These are phyloP conservation scores for Chaetothyriales sp. DNA, from an alignment of 2,329 filamentous ascomycete species.

Conservation along the genomic window DNA sequence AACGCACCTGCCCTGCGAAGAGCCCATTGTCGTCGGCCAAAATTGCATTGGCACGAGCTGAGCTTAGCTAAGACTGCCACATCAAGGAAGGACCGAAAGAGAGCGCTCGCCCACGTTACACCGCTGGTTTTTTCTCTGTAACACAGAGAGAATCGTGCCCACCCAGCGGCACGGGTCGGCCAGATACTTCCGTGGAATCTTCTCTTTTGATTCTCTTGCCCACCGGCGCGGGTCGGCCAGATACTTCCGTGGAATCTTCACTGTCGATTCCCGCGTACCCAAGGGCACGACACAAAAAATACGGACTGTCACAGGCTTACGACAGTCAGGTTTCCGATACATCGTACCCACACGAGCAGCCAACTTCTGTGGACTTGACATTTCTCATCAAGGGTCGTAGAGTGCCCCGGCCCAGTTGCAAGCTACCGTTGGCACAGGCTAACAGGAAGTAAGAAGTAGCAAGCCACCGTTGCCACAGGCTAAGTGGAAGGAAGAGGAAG, in stretches of 20 bases:
- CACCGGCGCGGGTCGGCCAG: no score
- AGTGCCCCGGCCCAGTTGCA: not conserved
- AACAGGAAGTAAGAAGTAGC: no score
- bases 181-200: no score
- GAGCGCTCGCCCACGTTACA: slow-evolving; percentile 3
- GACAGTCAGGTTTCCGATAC: not conserved
- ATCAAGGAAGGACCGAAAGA: no score
- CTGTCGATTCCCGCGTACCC: not conserved
- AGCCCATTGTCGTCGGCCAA: no score
- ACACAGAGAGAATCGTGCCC: slow-evolving; percentile 11
- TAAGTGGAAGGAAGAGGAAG: not conserved
- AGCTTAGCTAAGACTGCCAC: no score
- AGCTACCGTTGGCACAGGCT: not conserved
- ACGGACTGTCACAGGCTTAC: not conserved
- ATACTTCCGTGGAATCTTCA: not conserved
- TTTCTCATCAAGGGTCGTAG: not conserved
- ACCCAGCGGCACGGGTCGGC: not conserved
- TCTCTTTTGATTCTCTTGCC: not conserved
- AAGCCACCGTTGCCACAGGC: not conserved
- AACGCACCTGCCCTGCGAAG: no score
- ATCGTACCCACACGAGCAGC: not conserved
- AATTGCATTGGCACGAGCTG: no score
- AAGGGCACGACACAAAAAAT: not conserved
- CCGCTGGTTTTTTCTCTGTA: slow-evolving; percentile 13
- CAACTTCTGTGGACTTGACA: not conserved